Evolutionary conservation across 2,329 filamentous ascomycete genomes (phyloP).

Genomic region (Trichoderma sp.): DNA sequence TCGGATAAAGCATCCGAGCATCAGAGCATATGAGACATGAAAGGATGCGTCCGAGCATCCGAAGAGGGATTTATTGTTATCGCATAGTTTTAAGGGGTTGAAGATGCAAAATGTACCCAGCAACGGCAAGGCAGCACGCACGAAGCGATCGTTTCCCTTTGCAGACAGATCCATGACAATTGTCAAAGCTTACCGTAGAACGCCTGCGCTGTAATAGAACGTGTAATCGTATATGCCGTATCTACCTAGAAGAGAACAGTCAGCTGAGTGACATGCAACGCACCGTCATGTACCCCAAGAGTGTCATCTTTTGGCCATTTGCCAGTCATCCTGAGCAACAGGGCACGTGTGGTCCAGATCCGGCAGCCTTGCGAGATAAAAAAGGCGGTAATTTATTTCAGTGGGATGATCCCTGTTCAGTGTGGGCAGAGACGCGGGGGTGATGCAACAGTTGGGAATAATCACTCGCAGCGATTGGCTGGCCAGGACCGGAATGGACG

Average conservation of each 20-base stretch:
- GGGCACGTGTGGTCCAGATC: neutral
- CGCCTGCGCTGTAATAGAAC: neutral
- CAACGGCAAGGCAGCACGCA: neutral
- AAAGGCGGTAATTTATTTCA: slow-evolving; percentile 1
- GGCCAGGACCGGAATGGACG: neutral
- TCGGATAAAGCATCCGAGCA: neutral
- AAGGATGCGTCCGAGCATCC: neutral
- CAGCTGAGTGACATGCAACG: neutral
- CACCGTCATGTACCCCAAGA: neutral
- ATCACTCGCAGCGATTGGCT: slow-evolving; percentile 3
- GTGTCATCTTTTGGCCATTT: neutral
- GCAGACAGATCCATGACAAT: neutral
- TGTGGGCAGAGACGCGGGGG: neutral
- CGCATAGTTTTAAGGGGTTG: neutral
- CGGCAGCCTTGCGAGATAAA: neutral
- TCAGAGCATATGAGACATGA: neutral
- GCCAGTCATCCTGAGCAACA: neutral
- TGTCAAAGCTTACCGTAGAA: neutral
- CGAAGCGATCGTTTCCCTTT: neutral
- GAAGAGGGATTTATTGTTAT: neutral
- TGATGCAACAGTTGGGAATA: neutral
- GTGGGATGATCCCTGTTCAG: neutral
- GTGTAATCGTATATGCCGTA: neutral
- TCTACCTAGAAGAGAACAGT: neutral
- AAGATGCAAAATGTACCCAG: neutral